Evolutionary conservation across 768 basidiomycete species (phyloP), one percentile per base, ranked within the genome.

Genomic region (Pisolithus marmoratus): DNA sequence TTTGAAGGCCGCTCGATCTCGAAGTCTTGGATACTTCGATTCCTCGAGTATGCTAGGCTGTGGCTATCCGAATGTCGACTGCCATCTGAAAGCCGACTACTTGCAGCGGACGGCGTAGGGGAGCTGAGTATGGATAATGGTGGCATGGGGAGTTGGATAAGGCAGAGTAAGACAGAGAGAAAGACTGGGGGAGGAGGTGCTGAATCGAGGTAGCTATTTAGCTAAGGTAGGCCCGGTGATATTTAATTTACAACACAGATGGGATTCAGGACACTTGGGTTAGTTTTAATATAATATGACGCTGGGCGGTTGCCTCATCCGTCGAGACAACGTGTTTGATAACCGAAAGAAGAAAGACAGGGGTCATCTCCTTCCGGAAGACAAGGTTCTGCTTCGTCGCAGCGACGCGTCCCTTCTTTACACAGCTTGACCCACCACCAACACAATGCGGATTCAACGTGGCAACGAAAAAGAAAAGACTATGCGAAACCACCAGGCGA

Each of bases 1-100:
- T 76, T 67, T 31, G 70, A 65, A 14, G 71, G 67, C 51, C 74
- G 77, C 65, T 88, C 87, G 58, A 89, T 77, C 68, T 87, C 83
- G 60, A 89, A 88, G 38, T 82, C 81, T 11, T 76, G 63, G 24
- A 70, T 58, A 51, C 75, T 77, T 17, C 74, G 70, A 9, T 73
- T 72, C 37, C 75, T 71, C 26, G 69, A 59, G 50, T 70, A 72
- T 36, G 43, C 15, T 15, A 72, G 58, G 19, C 73, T 64, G 23
- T 56, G 46, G 7, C 48, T 49, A 54, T 68, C 67, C 51, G 67
- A 70, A 52, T 69, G 64, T 53, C 66, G 68, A 52, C 68, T 67
- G 5, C 65, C 65, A 24, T 73, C 73, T 37, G 73, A 72, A 53
- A 72, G 70, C 52, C 71, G 71, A 58, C 72, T 73, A 23, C 29